These are phyloP conservation scores for Botryotinia calthae DNA, from an alignment of 2,329 filamentous ascomycete species.

Conservation along the genomic window DNA sequence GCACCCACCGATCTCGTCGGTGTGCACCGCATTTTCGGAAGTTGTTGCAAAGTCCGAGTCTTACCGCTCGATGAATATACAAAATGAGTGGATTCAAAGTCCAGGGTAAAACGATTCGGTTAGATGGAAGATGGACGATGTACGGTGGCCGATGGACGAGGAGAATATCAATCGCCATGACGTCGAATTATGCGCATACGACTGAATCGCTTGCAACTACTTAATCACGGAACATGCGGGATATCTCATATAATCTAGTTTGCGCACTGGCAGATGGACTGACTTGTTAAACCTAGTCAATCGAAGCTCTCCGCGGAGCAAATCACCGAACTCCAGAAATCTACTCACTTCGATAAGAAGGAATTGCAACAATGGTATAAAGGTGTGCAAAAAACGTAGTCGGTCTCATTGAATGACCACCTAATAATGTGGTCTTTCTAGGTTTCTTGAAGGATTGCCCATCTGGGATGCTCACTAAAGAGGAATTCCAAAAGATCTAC, in stretches of 20 bases:
- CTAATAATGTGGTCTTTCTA: constrained; percentile 41
- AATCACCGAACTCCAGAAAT: constrained; percentile 91
- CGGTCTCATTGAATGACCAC: constrained; percentile 23
- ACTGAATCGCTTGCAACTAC: background rate
- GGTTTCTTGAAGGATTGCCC: constrained; percentile 98
- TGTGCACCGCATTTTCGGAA: constrained; percentile 7
- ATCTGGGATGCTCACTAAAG: constrained; percentile 92
- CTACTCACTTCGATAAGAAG: constrained; percentile 99
- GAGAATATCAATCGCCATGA: background rate
- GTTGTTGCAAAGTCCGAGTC: background rate
- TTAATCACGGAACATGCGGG: background rate
- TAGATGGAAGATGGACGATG: background rate
- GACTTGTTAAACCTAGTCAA: constrained; percentile 59
- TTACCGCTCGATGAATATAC: constrained; percentile 3
- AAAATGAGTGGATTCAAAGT: background rate
- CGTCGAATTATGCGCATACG: background rate
- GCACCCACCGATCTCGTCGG: constrained; percentile 2
- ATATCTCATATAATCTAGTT: background rate
- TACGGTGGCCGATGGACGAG: background rate
- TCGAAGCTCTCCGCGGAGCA: constrained; percentile 97
- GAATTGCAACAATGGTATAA: constrained; percentile 99
- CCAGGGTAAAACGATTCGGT: background rate
- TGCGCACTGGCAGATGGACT: constrained; percentile 9
- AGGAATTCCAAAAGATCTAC: constrained; percentile 99
- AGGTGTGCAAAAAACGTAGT: constrained; percentile 55